Percentiles rank a stretch among this genome's conserved stretches.
Evolutionary conservation across 768 basidiomycete species (phyloP).

Genomic region (Mycena floridula): DNA sequence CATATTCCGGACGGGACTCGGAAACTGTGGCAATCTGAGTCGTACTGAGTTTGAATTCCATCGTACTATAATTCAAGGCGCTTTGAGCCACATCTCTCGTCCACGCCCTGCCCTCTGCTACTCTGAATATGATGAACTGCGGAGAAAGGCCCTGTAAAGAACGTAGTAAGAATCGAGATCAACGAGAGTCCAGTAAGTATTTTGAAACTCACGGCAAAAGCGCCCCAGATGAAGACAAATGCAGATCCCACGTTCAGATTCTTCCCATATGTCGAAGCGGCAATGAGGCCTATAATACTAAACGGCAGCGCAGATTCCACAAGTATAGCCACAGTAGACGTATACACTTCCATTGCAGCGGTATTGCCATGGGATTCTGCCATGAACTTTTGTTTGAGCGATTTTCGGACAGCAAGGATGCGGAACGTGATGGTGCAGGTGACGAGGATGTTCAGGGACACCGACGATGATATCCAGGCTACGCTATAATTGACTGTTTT

Average conservation of each 20-base stretch:
- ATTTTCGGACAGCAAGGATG: slow-evolving; percentile 1
- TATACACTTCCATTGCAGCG: too few species aligned
- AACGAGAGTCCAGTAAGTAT: not conserved
- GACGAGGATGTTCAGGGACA: slow-evolving; percentile 12
- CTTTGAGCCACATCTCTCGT: slow-evolving; percentile 1
- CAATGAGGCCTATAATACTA: not conserved
- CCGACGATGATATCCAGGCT: slow-evolving; percentile 19
- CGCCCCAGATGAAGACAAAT: not conserved
- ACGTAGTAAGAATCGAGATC: not conserved
- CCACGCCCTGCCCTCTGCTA: slow-evolving; percentile 4
- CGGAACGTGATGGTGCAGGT: slow-evolving; percentile 1
- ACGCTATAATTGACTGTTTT: slow-evolving; percentile 17
- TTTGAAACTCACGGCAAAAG: not conserved
- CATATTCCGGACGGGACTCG: too few species aligned
- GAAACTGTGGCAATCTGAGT: too few species aligned
- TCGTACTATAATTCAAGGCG: too few species aligned
- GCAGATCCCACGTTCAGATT: not conserved
- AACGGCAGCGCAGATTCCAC: not conserved
- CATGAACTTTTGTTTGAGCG: not conserved
- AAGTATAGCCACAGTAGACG: not conserved
- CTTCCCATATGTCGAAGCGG: not conserved
- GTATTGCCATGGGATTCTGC: not conserved
- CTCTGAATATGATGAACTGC: slow-evolving; percentile 5
- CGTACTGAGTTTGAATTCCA: too few species aligned
- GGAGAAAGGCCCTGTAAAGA: slow-evolving; percentile 1